Conservation (phyloP, 352 stramenopile species). For the Phytophthora litchii region DNA sequence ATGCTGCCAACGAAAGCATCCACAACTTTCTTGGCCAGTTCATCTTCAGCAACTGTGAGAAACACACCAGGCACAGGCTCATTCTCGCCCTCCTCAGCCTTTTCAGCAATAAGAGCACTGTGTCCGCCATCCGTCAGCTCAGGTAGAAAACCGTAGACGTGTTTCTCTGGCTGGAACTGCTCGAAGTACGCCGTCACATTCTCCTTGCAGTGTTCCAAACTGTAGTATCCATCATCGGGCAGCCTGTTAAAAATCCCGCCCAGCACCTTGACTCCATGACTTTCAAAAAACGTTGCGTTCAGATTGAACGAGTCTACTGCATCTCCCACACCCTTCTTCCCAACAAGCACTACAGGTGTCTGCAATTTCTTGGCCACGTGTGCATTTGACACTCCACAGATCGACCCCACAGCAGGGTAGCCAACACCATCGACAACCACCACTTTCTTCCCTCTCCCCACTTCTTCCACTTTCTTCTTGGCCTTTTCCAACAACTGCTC, state of each 20-base stretch:
- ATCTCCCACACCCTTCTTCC: slow-evolving; percentile 95
- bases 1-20: slow-evolving; percentile 46
- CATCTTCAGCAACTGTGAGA: slow-evolving; percentile 31
- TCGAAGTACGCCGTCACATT: slow-evolving; percentile 94
- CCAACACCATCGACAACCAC: slow-evolving; percentile 97
- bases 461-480: slow-evolving; percentile 82
- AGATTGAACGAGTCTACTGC: slow-evolving; percentile 98
- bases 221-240: slow-evolving; percentile 94
- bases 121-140: slow-evolving; percentile 50
- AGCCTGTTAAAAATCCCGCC: slow-evolving; percentile 97
- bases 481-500: slow-evolving; percentile 87
- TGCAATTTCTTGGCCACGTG: slow-evolving; percentile 66
- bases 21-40: slow-evolving; percentile 42
- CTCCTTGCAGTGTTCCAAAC: slow-evolving; percentile 89
- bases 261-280: slow-evolving; percentile 91
- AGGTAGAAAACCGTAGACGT: slow-evolving; percentile 86
- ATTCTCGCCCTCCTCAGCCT: slow-evolving; percentile 13
- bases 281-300: slow-evolving; percentile 96
- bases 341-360: slow-evolving; percentile 93
- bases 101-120: slow-evolving; percentile 29
- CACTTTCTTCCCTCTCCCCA: slow-evolving; percentile 90
- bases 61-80: slow-evolving; percentile 31
- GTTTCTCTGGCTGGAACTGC: slow-evolving; percentile 69
- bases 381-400: slow-evolving; percentile 82
- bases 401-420: slow-evolving; percentile 92